Base-by-base conservation (phyloP, 139 green algal species). In the Parachlorella kessleri region DNA sequence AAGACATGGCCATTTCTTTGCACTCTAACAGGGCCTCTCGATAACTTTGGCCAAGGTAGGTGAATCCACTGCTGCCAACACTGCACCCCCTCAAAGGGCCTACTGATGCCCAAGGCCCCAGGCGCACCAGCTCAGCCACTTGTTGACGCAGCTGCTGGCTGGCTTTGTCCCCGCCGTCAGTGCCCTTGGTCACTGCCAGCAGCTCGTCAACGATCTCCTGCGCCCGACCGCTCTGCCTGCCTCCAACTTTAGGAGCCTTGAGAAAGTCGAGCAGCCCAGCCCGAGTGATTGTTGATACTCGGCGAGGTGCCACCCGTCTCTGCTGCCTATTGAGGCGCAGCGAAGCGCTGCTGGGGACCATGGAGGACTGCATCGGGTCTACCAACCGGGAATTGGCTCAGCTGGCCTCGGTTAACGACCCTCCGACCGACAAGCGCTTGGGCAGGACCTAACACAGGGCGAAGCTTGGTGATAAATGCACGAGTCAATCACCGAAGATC, bases 151-250 rank as follows among this genome's bases (percentile, higher is more conserved):
- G 48, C 28, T 35, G 33, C 1, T 40, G 26, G 0, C 40, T 66
- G 26, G 75, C 81, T n/a, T 81, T 76, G 4, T 80, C 37, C 18
- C 81, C 81, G 38, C 40, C 76, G 30, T 86, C 35, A 10, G 69
- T 83, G 55, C 69, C 30, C 3, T 24, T 28, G 6, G 70, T 81
- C 33, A 77, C 33, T 23, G 63, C 40, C 59, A 86, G 37, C 39
- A 86, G 71, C 35, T 68, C 35, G 54, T 71, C 59, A 8, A 84
- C 78, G 30, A 76, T 42, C 37, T 76, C 76, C 64, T 71, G 36
- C 30, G 69, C 26, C 9, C 69, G 69, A 21, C 26, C n/a, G 69
- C 26, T 33, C 42, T 37, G 41, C 26, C 9, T 75, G 41, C 24
- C 21, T 14, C 14, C 41, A 21, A 21, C 14, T 65, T 75, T 75